These are phyloP conservation scores for Apophysomyces sp. DNA, from an alignment of 371 early-diverging fungal genomes.

Conservation along the genomic window DNA sequence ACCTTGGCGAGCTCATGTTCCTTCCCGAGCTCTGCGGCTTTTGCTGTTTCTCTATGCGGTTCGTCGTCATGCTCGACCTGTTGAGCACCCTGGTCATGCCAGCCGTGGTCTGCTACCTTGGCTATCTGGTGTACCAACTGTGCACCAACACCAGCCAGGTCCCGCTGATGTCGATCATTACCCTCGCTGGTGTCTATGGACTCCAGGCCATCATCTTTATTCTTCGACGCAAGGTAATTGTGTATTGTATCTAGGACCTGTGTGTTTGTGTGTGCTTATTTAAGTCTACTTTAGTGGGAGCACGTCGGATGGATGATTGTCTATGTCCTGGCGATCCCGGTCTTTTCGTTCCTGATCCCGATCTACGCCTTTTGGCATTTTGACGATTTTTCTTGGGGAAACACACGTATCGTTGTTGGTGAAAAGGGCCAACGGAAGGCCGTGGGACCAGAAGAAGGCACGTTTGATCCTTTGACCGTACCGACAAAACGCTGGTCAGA, in stretches of 20 bases:
- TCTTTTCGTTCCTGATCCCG: conserved; percentile 64
- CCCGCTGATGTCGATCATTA: conserved; percentile 64
- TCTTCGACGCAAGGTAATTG: conserved; percentile 84
- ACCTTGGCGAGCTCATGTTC: conserved; percentile 87
- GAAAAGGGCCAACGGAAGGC: conserved; percentile 72
- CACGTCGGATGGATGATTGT: conserved; percentile 90
- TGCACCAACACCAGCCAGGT: conserved; percentile 55
- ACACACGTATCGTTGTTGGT: conserved; percentile 88
- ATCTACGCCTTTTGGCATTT: conserved; percentile 92
- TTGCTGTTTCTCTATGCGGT: conserved; percentile 96
- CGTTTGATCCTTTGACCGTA: conserved; percentile 87
- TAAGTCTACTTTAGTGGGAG: conserved; percentile 62
- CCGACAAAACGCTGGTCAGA: conserved; percentile 91
- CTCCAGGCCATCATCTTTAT: conserved; percentile 89
- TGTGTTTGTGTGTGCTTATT: conserved; percentile 34
- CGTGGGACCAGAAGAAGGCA: conserved; percentile 51
- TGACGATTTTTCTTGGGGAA: conserved; percentile 90
- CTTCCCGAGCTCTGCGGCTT: conserved; percentile 93
- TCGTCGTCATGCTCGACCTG: conserved; percentile 88
- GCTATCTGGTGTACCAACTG: conserved; percentile 69
- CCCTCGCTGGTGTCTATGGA: conserved; percentile 81
- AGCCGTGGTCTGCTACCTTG: conserved; percentile 87
- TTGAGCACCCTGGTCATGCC: conserved; percentile 93
- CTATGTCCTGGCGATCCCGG: conserved; percentile 68
- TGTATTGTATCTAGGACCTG: conserved; percentile 51